Percentiles rank a stretch among this genome's conserved stretches.
Conservation (phyloP, 2,329 filamentous ascomycete genomes). For the Diaporthe citrichinensis region DNA sequence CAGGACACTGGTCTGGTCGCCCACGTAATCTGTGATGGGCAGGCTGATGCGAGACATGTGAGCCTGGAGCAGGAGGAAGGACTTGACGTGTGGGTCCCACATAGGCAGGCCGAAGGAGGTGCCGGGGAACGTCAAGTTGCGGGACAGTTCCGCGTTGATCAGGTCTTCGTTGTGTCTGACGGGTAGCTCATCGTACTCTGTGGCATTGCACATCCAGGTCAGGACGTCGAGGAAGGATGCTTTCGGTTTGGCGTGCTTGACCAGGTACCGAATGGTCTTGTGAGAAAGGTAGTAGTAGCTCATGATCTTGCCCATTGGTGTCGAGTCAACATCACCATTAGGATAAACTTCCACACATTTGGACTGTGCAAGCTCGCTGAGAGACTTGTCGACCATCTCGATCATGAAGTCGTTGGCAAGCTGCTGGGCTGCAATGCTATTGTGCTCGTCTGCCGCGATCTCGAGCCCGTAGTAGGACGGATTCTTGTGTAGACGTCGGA, state of each 20-base stretch:
- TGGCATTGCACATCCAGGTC: constrained; percentile 92
- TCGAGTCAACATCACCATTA: constrained; percentile 91
- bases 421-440: constrained; percentile 86
- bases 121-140: constrained; percentile 78
- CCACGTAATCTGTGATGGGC: constrained; percentile 96
- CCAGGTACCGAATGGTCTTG: constrained; percentile 90
- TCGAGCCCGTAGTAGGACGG: constrained; percentile 97
- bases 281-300: constrained; percentile 99
- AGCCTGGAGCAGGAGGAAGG: constrained; percentile 92
- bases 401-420: constrained; percentile 96
- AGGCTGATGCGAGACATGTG: constrained; percentile 94
- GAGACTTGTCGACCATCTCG: constrained; percentile 88
- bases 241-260: constrained; percentile 79
- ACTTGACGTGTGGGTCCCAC: constrained; percentile 99
- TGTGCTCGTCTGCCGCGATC: constrained; percentile 93
- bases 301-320: constrained; percentile 97
- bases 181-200: constrained; percentile 97
- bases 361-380: constrained; percentile 85
- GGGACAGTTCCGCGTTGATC: constrained; percentile 91
- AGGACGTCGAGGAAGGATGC: constrained; percentile 87
- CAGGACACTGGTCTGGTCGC: constrained; percentile 89
- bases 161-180: constrained; percentile 99
- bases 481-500: constrained; percentile 96
- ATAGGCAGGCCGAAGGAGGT: constrained; percentile 81
- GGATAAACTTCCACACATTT: constrained; percentile 86